Conservation (phyloP, 768 basidiomycete genomes). For the Cantharellus cinnabarinus region DNA sequence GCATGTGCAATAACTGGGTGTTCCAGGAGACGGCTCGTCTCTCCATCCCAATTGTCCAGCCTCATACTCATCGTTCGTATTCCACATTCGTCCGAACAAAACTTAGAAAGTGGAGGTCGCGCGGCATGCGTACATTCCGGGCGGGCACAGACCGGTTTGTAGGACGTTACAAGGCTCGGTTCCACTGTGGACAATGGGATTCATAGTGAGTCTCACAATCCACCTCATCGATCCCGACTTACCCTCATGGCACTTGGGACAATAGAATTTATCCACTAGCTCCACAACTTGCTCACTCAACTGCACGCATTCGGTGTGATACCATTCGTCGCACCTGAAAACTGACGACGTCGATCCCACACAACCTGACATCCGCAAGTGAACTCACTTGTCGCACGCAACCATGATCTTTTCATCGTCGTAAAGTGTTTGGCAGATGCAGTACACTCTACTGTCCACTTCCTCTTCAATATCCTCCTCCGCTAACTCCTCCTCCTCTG, state of each 20-base stretch:
- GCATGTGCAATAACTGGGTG: background rate
- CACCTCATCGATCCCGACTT: conserved; percentile 15
- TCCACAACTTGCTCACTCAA: conserved; percentile 69
- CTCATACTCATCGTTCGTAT: conserved; percentile 16
- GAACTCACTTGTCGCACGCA: conserved; percentile 66
- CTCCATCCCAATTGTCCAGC: conserved; percentile 3
- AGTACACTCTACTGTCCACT: conserved; percentile 57
- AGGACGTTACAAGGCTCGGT: conserved; percentile 46
- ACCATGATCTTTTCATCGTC: conserved; percentile 84
- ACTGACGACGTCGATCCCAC: background rate
- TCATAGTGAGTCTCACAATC: conserved; percentile 3
- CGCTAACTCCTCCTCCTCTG: conserved; percentile 26
- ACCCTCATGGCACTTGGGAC: conserved; percentile 64
- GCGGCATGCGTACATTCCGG: conserved; percentile 56
- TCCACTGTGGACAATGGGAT: conserved; percentile 25
- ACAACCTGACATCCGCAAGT: background rate
- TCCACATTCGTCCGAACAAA: conserved; percentile 80
- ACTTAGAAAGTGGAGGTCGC: conserved; percentile 70
- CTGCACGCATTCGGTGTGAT: conserved; percentile 66
- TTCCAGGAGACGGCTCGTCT: background rate
- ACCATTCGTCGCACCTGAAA: conserved; percentile 81
- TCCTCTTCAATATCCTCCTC: conserved; percentile 25
- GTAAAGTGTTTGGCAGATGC: conserved; percentile 71
- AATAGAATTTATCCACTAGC: conserved; percentile 82
- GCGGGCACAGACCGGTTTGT: conserved; percentile 35